These are phyloP conservation scores for Rhytidiadelphus loreus DNA, from an alignment of 225 moss, liverwort and hornwort genomes.

Conservation along the genomic window DNA sequence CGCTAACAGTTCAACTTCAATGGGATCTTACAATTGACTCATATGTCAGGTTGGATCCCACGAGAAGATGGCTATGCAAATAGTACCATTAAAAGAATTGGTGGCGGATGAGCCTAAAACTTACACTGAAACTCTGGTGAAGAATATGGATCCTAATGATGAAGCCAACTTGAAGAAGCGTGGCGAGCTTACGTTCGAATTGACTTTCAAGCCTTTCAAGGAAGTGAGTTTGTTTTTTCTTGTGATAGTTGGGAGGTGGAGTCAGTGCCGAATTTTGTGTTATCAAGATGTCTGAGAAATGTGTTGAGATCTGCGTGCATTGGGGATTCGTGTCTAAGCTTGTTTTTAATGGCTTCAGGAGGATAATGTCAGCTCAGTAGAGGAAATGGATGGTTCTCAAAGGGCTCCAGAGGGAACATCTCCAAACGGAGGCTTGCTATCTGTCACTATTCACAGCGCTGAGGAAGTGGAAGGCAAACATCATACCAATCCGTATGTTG, in stretches of 20 bases:
- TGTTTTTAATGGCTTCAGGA: constrained; percentile 9
- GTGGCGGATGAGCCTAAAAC: constrained; percentile 15
- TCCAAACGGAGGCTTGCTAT: constrained; percentile 55
- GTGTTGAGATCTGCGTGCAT: not conserved
- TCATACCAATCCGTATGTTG: constrained; percentile 83
- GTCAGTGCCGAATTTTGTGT: not conserved
- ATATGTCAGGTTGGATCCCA: constrained; percentile 62
- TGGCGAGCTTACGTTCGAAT: constrained; percentile 56
- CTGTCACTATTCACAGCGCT: constrained; percentile 58
- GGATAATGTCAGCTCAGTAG: constrained; percentile 21
- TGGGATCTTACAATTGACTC: not conserved
- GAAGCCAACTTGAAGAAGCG: constrained; percentile 48
- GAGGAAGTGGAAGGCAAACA: constrained; percentile 87
- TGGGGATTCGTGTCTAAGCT: not conserved
- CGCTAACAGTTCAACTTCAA: too few species aligned
- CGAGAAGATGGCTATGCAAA: constrained; percentile 75
- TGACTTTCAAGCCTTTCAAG: constrained; percentile 81
- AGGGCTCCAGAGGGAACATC: constrained; percentile 36
- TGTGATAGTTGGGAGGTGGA: not conserved
- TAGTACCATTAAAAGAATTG: constrained; percentile 52
- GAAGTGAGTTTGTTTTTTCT: constrained; percentile 19
- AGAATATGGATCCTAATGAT: constrained; percentile 72
- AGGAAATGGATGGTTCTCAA: constrained; percentile 3
- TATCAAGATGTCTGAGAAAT: not conserved
- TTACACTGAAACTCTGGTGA: constrained; percentile 37